Evolutionary conservation across 768 basidiomycete genomes (phyloP), one percentile per base, ranked within the genome.

Genomic region (Pulveroboletus ravenelii): DNA sequence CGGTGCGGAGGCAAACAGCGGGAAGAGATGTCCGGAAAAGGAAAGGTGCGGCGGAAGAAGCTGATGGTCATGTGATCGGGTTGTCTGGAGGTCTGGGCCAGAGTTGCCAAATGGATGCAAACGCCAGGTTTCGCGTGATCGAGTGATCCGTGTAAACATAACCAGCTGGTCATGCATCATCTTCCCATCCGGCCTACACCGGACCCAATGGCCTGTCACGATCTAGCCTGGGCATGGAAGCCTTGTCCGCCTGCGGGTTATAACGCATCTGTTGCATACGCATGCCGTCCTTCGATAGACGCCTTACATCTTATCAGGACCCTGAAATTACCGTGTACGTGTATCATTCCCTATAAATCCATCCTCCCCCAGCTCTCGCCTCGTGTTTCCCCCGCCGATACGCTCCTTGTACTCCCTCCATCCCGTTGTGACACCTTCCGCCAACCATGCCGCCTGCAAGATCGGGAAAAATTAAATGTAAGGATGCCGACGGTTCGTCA

Each of bases 371-470:
- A 49, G 40, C 29, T 32, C 36, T 49, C 18, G 53, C 55, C 59
- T 61, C 64, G 65, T 64, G 60, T 54, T 50, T 46, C 47, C 53
- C 57, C 57, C 62, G 52, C 53, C 52, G 52, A 50, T 57, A 54
- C 57, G 48, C 48, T 66, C 56, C 56, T 58, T 56, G 62, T 31
- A 31, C 18, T 34, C 15, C 39, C 41, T 49, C 48, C 12, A 43
- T 49, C 32, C 51, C 41, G 40, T 46, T 31, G 67, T 46, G 67
- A 68, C 49, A 68, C 67, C 62, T 52, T 40, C 51, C 43, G 44
- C 42, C 45, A 18, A 39, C 51, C 50, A 80, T 80, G 79, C 78
- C 78, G 58, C 70, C 73, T 57, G 72, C 74, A 51, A 70, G 78
- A 66, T 70, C 71, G 65, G 66, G 61, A 59, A 45, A 65, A 29